These are phyloP conservation scores for Azolla pinnata DNA, from an alignment of 75 land plant species.

Conservation along the genomic window DNA sequence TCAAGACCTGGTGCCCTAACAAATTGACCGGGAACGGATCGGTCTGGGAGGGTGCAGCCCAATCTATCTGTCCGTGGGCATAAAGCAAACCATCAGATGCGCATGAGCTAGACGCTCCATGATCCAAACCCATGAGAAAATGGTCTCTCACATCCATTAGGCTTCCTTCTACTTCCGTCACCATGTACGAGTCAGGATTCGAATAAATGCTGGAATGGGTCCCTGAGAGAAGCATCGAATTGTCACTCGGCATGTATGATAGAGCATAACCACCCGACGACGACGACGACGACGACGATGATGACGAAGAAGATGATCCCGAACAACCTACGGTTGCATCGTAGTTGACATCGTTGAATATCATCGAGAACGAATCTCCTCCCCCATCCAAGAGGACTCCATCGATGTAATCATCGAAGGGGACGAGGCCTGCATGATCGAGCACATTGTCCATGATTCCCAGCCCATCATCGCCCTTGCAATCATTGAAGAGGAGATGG, in stretches of 20 bases:
- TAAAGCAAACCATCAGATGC: slow-evolving; percentile 13
- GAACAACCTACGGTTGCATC: too few relatives aligned
- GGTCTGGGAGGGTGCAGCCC: slow-evolving; percentile 17
- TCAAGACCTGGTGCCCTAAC: slow-evolving; percentile 15
- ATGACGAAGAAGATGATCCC: too few relatives aligned
- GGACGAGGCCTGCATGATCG: slow-evolving; percentile 18
- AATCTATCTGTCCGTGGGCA: slow-evolving; percentile 9
- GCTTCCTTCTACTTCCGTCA: slow-evolving; percentile 15
- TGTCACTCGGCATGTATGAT: slow-evolving; percentile 9
- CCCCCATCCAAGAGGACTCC: slow-evolving; percentile 11
- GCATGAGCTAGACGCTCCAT: slow-evolving; percentile 22
- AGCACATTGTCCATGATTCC: slow-evolving; percentile 5
- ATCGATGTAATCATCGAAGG: slow-evolving; percentile 24
- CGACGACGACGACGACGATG: slow-evolving; percentile 6
- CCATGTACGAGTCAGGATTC: slow-evolving; percentile 18
- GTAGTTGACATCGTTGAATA: slow-evolving; percentile 19
- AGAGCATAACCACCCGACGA: slow-evolving; percentile 9
- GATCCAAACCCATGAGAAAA: slow-evolving; percentile 15
- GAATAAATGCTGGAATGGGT: slow-evolving; percentile 9
- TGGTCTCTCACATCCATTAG: slow-evolving; percentile 23
- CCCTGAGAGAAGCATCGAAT: slow-evolving; percentile 9
- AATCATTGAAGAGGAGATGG: slow-evolving; percentile 9
- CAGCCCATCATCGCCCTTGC: slow-evolving; percentile 16
- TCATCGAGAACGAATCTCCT: slow-evolving; percentile 21
- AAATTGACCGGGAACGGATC: slow-evolving; percentile 7